A percentile compares a stretch with the other conserved stretches of the same genome.
phyloP scores from a whole-genome alignment of 2,329 filamentous ascomycete species.

The Macrophomina tecta region DNA sequence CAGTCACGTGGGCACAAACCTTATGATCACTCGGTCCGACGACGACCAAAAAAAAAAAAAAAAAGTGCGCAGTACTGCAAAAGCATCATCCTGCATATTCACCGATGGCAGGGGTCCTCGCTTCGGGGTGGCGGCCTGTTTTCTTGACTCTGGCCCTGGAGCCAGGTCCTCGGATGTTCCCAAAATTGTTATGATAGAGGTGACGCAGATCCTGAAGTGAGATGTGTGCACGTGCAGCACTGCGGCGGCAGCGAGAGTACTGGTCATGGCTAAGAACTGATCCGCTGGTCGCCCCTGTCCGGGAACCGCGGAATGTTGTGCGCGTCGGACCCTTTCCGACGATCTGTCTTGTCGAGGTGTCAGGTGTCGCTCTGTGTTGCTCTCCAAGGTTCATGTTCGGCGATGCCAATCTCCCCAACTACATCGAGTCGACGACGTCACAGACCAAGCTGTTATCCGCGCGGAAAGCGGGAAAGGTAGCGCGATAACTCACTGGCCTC shows the following conservation, averaged over 20 bases:
- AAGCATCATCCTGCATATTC: no score
- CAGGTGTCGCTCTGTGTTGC: background rate
- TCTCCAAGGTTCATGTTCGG: constrained; percentile 3
- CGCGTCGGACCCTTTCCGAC: background rate
- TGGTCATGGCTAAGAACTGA: background rate
- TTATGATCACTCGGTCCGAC: background rate
- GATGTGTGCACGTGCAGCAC: no score
- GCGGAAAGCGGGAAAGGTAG: background rate
- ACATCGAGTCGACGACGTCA: constrained; percentile 3
- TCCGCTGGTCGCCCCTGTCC: background rate
- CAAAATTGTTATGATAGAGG: no score
- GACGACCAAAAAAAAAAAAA: no score
- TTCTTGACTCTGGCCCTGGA: background rate
- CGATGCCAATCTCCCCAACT: background rate
- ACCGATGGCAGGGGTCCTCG: background rate
- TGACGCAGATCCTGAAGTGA: no score
- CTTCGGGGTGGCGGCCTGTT: background rate
- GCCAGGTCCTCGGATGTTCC: background rate
- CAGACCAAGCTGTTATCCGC: constrained; percentile 18
- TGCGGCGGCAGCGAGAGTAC: no score
- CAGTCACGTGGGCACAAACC: constrained; percentile 8
- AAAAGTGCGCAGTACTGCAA: no score
- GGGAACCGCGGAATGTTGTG: background rate
- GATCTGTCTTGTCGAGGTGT: background rate
- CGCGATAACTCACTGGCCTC: background rate